Evolutionary conservation across 176 grass and related monocot genomes (phyloP).

Genomic region (Phragmites australis): DNA sequence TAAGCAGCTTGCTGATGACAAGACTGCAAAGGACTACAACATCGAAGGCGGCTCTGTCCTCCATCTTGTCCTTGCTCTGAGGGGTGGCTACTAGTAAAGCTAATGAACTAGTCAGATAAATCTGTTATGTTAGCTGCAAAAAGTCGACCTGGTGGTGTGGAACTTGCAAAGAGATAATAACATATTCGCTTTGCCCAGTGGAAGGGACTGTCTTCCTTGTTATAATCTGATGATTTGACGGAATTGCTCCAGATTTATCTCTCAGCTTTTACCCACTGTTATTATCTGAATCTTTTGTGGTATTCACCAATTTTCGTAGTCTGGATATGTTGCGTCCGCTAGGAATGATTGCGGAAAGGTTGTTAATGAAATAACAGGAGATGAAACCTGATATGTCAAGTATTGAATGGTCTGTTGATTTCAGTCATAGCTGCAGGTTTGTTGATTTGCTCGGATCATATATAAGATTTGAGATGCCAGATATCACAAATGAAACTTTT

Average conservation of each 20-base stretch:
- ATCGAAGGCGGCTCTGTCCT: constrained; percentile 97
- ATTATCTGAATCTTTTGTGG: neutral
- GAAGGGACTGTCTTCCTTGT: constrained; percentile 57
- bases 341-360: neutral
- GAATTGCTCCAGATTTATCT: constrained; percentile 8
- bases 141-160: constrained; percentile 16
- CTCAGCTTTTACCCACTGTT: neutral
- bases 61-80: constrained; percentile 94
- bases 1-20: constrained; percentile 98
- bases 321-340: neutral
- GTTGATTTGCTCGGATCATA: neutral
- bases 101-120: neutral
- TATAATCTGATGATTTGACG: constrained; percentile 40
- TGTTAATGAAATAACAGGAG: neutral
- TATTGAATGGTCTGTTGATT: neutral
- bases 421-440: neutral
- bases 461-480: too few relatives aligned
- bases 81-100: constrained; percentile 69
- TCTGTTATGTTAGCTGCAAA: constrained; percentile 13
- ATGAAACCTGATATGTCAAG: neutral
- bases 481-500: too few relatives aligned
- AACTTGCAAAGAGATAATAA: constrained; percentile 50
- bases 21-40: constrained; percentile 99
- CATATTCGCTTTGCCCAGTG: constrained; percentile 45
- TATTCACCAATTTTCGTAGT: neutral